phyloP scores from a whole-genome alignment of 495 filamentous ascomycete species.

The Penicillium bovifimosum region DNA sequence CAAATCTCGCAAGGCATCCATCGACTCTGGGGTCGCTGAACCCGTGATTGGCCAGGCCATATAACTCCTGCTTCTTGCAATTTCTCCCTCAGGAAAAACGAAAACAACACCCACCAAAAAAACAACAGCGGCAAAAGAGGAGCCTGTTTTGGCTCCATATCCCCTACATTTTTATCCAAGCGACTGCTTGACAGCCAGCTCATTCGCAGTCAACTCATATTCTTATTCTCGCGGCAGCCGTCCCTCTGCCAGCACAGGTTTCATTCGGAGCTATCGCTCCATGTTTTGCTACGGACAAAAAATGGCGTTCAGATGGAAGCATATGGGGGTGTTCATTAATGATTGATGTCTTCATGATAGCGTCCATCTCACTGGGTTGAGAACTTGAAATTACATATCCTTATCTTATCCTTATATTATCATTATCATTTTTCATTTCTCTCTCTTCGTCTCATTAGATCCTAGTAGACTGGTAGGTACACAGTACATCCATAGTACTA shows the following conservation, averaged over 20 bases:
- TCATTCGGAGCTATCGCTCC: not conserved
- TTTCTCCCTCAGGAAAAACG: not conserved
- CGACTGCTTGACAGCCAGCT: not conserved
- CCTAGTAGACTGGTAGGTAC: not conserved
- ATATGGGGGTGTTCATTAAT: constrained; percentile 7
- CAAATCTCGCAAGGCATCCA: constrained; percentile 32
- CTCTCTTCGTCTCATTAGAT: not conserved
- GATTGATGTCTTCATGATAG: constrained; percentile 9
- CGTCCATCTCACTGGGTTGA: not conserved
- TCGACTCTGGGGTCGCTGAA: not conserved
- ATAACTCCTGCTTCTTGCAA: not conserved
- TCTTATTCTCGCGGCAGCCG: not conserved
- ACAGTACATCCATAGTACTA: too few relatives aligned
- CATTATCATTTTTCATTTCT: not conserved
- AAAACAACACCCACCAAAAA: not conserved
- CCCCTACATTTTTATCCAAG: not conserved
- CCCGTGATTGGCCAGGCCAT: not conserved
- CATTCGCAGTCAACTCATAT: not conserved
- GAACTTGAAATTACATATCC: not conserved
- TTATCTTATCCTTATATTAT: too few relatives aligned
- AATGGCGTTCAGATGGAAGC: constrained; percentile 3
- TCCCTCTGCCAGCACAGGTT: not conserved
- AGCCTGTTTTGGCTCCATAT: not conserved
- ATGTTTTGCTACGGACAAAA: constrained; percentile 1
- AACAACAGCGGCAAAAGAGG: not conserved